A percentile compares a stretch with the other conserved stretches of the same genome.
Evolutionary conservation across 305 asterid species (phyloP).

Genomic region (Solanum hybrid): DNA sequence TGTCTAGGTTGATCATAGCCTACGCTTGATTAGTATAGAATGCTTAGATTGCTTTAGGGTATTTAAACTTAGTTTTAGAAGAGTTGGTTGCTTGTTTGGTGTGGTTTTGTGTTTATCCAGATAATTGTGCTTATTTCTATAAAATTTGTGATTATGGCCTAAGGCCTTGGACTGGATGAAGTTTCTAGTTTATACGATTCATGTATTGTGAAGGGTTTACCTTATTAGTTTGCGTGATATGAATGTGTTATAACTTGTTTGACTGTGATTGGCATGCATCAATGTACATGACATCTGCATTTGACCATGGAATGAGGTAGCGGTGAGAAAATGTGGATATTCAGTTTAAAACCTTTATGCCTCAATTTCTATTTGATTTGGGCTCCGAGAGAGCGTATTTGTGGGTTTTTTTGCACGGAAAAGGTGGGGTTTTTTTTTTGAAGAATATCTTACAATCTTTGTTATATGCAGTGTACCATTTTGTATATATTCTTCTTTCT

Average conservation of each 20-base stretch:
- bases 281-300: neutral
- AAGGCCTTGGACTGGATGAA: neutral
- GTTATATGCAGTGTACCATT: neutral
- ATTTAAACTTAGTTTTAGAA: neutral
- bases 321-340: neutral
- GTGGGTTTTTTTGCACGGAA: neutral
- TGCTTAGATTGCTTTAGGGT: neutral
- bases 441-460: neutral
- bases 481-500: neutral
- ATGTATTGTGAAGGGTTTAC: neutral
- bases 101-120: neutral
- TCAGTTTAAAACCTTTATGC: neutral
- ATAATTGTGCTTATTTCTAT: neutral
- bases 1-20: neutral
- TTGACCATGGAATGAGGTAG: neutral
- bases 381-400: neutral
- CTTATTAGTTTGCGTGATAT: neutral
- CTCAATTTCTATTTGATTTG: neutral
- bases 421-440: neutral
- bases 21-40: neutral
- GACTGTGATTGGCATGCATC: neutral
- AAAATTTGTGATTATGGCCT: neutral
- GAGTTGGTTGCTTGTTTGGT: neutral
- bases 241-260: neutral
- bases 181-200: neutral